Percentiles rank a stretch among this genome's conserved stretches.
Evolutionary conservation across 1,139 yeast genomes (phyloP).

Genomic region (Suhomyces terraborum): DNA sequence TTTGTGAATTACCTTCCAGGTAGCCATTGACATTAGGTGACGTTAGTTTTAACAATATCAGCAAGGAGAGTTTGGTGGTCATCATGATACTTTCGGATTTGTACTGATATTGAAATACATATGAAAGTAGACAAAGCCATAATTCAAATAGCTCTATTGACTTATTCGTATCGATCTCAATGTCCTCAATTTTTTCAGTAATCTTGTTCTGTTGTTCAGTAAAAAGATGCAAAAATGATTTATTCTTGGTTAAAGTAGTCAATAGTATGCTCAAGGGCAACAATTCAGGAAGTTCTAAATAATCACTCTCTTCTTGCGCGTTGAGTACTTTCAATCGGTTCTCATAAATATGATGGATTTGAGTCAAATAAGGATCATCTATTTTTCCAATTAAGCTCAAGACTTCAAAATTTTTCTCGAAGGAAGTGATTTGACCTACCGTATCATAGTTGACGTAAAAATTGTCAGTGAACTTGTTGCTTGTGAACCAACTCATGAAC

Average conservation of each 20-base stretch:
- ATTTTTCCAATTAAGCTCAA: constrained; percentile 14
- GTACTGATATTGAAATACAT: constrained; percentile 41
- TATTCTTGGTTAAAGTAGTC: constrained; percentile 24
- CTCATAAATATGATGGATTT: constrained; percentile 23
- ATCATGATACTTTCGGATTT: constrained; percentile 26
- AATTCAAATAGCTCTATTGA: constrained; percentile 30
- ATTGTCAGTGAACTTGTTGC: constrained; percentile 30
- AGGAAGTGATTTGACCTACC: constrained; percentile 22
- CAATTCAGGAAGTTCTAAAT: constrained; percentile 25
- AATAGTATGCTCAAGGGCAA: constrained; percentile 29
- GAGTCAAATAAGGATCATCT: constrained; percentile 25
- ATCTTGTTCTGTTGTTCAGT: constrained; percentile 20
- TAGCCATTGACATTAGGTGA: constrained; percentile 17
- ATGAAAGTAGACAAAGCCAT: constrained; percentile 44
- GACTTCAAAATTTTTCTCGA: constrained; percentile 17
- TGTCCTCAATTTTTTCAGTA: constrained; percentile 21
- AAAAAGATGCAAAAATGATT: constrained; percentile 24
- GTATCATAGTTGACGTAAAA: constrained; percentile 29
- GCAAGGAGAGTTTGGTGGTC: constrained; percentile 28
- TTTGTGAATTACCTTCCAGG: constrained; percentile 5
- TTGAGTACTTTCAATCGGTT: constrained; percentile 16
- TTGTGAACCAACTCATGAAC: constrained; percentile 45
- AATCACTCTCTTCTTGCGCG: constrained; percentile 15
- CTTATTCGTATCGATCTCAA: constrained; percentile 19
- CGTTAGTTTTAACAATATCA: constrained; percentile 28